These are phyloP conservation scores for Eremomyces bilateralis DNA, from an alignment of 495 filamentous ascomycete genomes.

Conservation along the genomic window DNA sequence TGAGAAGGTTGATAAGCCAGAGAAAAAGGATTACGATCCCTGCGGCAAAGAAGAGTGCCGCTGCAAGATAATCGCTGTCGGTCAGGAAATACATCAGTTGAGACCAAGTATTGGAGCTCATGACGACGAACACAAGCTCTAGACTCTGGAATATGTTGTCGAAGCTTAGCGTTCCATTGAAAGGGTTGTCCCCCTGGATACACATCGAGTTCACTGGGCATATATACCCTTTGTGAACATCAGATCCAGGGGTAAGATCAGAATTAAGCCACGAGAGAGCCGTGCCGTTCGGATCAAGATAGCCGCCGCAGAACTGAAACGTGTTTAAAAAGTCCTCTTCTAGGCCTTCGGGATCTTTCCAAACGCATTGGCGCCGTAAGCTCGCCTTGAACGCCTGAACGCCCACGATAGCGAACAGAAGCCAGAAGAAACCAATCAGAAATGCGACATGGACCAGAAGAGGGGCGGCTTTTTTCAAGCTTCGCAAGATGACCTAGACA, in stretches of 20 bases:
- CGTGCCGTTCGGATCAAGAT: constrained; percentile 38
- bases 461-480: constrained; percentile 86
- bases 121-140: constrained; percentile 93
- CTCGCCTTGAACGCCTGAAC: constrained; percentile 97
- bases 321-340: constrained; percentile 27
- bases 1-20: constrained; percentile 90
- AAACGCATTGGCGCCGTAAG: constrained; percentile 68
- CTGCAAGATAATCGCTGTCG: constrained; percentile 71
- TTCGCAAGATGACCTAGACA: constrained; percentile 83
- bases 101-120: constrained; percentile 92
- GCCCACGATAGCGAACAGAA: constrained; percentile 89
- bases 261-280: constrained; percentile 42
- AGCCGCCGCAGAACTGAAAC: constrained; percentile 71
- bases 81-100: constrained; percentile 85
- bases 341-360: constrained; percentile 33
- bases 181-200: constrained; percentile 58
- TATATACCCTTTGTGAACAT: constrained; percentile 62
- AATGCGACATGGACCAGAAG: constrained; percentile 90
- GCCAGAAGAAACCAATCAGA: constrained; percentile 95
- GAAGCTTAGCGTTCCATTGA: constrained; percentile 73
- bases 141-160: constrained; percentile 83
- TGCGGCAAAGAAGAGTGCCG: constrained; percentile 53
- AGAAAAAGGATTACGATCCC: constrained; percentile 85
- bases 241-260: constrained; percentile 23
- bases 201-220: constrained; percentile 71